Evolutionary conservation across 1,139 yeast species (phyloP).

Genomic region (Suhomyces anneliseae): DNA sequence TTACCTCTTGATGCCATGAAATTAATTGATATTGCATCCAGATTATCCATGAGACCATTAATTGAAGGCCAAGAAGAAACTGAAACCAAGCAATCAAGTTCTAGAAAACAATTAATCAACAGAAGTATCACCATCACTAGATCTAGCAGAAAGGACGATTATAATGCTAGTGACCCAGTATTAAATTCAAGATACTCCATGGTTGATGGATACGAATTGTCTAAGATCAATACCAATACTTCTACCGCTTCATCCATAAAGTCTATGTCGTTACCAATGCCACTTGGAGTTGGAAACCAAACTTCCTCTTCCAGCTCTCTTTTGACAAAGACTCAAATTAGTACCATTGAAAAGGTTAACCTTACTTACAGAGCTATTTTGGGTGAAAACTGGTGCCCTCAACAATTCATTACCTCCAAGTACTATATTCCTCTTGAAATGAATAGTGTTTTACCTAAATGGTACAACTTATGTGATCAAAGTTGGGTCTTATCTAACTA

Average conservation of each 20-base stretch:
- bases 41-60: slow-evolving; percentile 41
- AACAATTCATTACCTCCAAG: slow-evolving; percentile 27
- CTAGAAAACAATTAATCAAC: slow-evolving; percentile 40
- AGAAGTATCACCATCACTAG: slow-evolving; percentile 44
- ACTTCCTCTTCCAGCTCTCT: slow-evolving; percentile 40
- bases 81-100: slow-evolving; percentile 10
- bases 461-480: slow-evolving; percentile 44
- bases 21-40: slow-evolving; percentile 62
- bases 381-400: slow-evolving; percentile 50
- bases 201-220: slow-evolving; percentile 54
- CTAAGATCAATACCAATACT: slow-evolving; percentile 46
- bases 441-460: slow-evolving; percentile 30
- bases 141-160: slow-evolving; percentile 24
- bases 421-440: slow-evolving; percentile 32
- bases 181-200: slow-evolving; percentile 39
- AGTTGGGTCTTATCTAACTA: slow-evolving; percentile 49
- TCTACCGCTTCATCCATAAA: slow-evolving; percentile 39
- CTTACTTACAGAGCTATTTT: slow-evolving; percentile 52
- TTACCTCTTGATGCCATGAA: slow-evolving; percentile 66
- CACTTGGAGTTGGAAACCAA: slow-evolving; percentile 44
- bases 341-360: slow-evolving; percentile 46
- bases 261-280: slow-evolving; percentile 43
- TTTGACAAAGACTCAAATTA: slow-evolving; percentile 39
- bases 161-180: slow-evolving; percentile 20
- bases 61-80: slow-evolving; percentile 22